Evolutionary conservation across 345 rosid species (phyloP).

Genomic region (Eucalyptus victrix): DNA sequence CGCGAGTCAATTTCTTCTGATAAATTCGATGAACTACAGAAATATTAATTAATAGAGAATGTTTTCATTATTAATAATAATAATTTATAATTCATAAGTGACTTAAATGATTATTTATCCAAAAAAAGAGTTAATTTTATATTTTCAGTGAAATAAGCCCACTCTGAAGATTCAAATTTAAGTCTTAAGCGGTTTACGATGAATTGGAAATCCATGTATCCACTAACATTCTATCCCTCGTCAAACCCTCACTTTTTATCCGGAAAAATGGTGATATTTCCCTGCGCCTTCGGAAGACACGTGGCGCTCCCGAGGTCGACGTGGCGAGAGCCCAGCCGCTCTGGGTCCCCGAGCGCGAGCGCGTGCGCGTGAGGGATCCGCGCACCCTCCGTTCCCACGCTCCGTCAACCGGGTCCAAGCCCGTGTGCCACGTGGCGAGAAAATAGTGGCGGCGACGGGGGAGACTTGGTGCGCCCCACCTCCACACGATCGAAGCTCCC

Average conservation of each 20-base stretch:
- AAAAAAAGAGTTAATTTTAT: neutral
- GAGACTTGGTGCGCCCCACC: neutral
- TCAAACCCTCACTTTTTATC: neutral
- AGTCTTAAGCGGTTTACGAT: neutral
- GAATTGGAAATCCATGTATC: neutral
- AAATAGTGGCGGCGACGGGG: neutral
- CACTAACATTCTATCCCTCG: neutral
- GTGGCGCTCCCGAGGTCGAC: neutral
- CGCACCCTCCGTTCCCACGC: neutral
- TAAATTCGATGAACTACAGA: neutral
- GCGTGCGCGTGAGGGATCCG: neutral
- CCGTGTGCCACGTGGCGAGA: neutral
- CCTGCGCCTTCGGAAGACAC: neutral
- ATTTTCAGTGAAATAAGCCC: neutral
- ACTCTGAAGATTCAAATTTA: neutral
- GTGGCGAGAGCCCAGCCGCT: neutral
- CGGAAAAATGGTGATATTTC: neutral
- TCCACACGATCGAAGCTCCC: neutral
- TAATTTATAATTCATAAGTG: too few species aligned
- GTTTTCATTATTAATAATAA: too few species aligned
- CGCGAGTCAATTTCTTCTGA: neutral
- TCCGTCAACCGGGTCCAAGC: neutral
- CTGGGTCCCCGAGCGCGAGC: neutral
- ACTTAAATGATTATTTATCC: neutral
- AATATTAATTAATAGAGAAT: too few species aligned